A percentile compares a stretch with the other conserved stretches of the same genome.
Evolutionary conservation across 192 early-diverging fungal genomes (phyloP).

Genomic region (Kappamyces sp.): DNA sequence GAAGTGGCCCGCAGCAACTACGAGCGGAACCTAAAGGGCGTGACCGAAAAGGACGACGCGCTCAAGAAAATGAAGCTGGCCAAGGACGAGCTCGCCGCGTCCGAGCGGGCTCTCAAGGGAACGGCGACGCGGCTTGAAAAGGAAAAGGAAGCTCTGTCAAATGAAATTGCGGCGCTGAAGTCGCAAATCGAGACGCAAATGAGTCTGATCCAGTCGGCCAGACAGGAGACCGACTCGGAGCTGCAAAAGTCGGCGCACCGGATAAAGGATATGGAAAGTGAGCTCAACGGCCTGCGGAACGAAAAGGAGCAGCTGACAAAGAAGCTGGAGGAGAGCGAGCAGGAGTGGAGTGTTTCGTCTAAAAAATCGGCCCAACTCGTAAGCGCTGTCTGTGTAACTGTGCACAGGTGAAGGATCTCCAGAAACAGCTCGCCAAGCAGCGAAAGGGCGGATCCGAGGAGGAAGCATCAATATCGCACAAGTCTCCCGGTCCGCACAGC

Average conservation of each 20-base stretch:
- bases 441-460: slow-evolving; percentile 19
- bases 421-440: slow-evolving; percentile 51
- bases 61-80: slow-evolving; percentile 41
- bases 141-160: slow-evolving; percentile 31
- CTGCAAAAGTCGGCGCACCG: slow-evolving; percentile 5
- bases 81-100: slow-evolving; percentile 32
- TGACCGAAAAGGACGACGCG: slow-evolving; percentile 42
- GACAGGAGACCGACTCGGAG: slow-evolving; percentile 15
- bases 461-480: slow-evolving; percentile 9
- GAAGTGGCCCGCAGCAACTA: slow-evolving; percentile 34
- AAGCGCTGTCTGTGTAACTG: slow-evolving; percentile 9
- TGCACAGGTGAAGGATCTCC: slow-evolving; percentile 49
- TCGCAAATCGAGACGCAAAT: slow-evolving; percentile 24
- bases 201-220: not conserved
- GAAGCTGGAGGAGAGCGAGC: slow-evolving; percentile 34
- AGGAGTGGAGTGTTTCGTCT: slow-evolving; percentile 38
- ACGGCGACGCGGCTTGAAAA: slow-evolving; percentile 32
- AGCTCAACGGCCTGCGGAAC: slow-evolving; percentile 18
- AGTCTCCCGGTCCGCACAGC: too few relatives aligned
- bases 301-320: slow-evolving; percentile 29
- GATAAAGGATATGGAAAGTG: slow-evolving; percentile 8
- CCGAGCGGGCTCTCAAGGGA: slow-evolving; percentile 29
- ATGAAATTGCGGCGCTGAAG: slow-evolving; percentile 16
- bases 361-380: slow-evolving; percentile 41
- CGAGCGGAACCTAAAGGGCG: slow-evolving; percentile 33